Evolutionary conservation across 2,329 filamentous ascomycete species (phyloP).

Genomic region (Talaromyces sp.): DNA sequence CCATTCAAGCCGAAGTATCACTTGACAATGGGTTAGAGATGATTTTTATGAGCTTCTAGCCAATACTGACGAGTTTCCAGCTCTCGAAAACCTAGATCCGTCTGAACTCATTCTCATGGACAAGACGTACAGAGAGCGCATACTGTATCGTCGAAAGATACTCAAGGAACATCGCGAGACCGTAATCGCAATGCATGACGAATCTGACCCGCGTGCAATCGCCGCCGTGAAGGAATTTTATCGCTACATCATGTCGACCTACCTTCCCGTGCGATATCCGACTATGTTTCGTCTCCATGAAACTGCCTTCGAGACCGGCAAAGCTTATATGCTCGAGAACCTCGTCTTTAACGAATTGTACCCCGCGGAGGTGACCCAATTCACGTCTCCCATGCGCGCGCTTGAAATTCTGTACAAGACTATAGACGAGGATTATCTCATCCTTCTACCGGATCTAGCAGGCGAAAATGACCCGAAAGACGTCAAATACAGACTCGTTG

Average conservation of each 20-base stretch:
- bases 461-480: slow-evolving; percentile 8
- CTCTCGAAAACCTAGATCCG: slow-evolving; percentile 50
- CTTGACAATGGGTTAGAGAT: slow-evolving; percentile 57
- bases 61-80: slow-evolving; percentile 31
- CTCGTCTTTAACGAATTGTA: slow-evolving; percentile 43
- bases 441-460: slow-evolving; percentile 49
- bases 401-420: slow-evolving; percentile 50
- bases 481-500: slow-evolving; percentile 52
- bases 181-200: slow-evolving; percentile 38
- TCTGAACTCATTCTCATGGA: slow-evolving; percentile 59
- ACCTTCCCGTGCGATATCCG: slow-evolving; percentile 57
- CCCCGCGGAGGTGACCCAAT: slow-evolving; percentile 32
- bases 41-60: background rate
- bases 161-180: slow-evolving; percentile 44
- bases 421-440: slow-evolving; percentile 58
- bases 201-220: slow-evolving; percentile 38
- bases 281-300: slow-evolving; percentile 46
- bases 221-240: slow-evolving; percentile 56
- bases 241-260: slow-evolving; percentile 50
- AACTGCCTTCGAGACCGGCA: slow-evolving; percentile 25
- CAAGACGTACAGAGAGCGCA: slow-evolving; percentile 53
- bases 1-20: slow-evolving; percentile 61
- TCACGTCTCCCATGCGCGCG: slow-evolving; percentile 36
- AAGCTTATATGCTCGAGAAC: slow-evolving; percentile 42
- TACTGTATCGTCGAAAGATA: slow-evolving; percentile 48